Evolutionary conservation across 352 stramenopile species (phyloP).

Genomic region (Bremia lactucae): DNA sequence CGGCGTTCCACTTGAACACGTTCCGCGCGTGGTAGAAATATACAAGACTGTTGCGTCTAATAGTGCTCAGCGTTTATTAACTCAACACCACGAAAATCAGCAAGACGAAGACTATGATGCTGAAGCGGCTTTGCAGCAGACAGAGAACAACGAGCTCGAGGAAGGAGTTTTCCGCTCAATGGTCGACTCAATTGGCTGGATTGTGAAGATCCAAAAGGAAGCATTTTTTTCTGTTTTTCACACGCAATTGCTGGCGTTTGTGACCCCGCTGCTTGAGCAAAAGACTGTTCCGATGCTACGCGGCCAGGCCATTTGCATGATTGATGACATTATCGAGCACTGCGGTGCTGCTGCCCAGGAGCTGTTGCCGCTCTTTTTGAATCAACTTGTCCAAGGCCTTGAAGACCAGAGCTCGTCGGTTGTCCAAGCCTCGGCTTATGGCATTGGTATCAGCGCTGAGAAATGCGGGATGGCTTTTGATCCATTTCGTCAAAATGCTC

Average conservation of each 20-base stretch:
- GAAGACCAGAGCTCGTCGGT: constrained; percentile 55
- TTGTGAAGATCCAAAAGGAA: constrained; percentile 74
- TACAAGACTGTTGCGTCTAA: constrained; percentile 58
- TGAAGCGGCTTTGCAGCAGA: constrained; percentile 59
- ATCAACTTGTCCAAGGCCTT: constrained; percentile 58
- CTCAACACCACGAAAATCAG: constrained; percentile 49
- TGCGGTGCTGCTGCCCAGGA: constrained; percentile 55
- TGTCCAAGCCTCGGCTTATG: constrained; percentile 75
- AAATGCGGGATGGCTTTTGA: constrained; percentile 63
- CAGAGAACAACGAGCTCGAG: constrained; percentile 59
- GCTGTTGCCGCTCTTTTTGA: constrained; percentile 63
- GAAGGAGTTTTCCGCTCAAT: constrained; percentile 73
- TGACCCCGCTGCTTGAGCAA: constrained; percentile 57
- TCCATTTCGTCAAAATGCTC: constrained; percentile 45
- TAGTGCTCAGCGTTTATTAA: constrained; percentile 52
- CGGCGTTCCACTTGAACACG: constrained; percentile 54
- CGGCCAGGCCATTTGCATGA: constrained; percentile 79
- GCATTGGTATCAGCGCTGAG: constrained; percentile 74
- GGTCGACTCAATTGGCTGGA: constrained; percentile 77
- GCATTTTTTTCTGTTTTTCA: constrained; percentile 74
- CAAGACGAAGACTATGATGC: constrained; percentile 77
- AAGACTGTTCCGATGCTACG: constrained; percentile 51
- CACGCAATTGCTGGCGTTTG: constrained; percentile 46
- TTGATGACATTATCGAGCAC: constrained; percentile 84
- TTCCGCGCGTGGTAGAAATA: constrained; percentile 55